Base-by-base conservation (phyloP, 192 early-diverging fungal species). In the Coemansia sp. region DNA sequence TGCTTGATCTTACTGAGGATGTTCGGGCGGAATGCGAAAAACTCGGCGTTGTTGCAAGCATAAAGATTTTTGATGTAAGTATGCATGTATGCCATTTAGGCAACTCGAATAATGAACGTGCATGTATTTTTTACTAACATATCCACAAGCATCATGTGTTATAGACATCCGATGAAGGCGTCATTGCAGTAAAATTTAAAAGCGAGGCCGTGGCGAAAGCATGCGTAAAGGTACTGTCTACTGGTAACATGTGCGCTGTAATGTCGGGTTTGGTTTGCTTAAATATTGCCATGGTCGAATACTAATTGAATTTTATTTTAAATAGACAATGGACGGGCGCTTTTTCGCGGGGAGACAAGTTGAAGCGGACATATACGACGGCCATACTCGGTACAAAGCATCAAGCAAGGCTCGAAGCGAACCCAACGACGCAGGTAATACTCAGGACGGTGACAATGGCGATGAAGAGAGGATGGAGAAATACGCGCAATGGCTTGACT, bases 1-100 rank as follows among this genome's bases (percentile, higher is more conserved):
- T 98, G 31, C 72, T 99, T 19, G 97, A 99, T 38, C 76, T 99
- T 58, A 91, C 95, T 48, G 89, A 96, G 40, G 97, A 99, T 66
- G 89, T 99, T 14, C 87, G 97, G 4, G 81, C 84, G 22, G 97
- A 99, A 61, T 95, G 94, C 67, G 94, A 96, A 64, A 93, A 91
- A 57, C 65, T 96, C 11, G 97, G 97, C 14, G 88, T 91, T 52
- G 94, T 97, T 3, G 95, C 95, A 20, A 97, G 94, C 65, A 91
- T 99, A 6, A 87, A 93, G 40, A 72, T 99, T 13, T 97, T 92
- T 67, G 97, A 99, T 78, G 92, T 93, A 87, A 79, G 88, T 48
- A 48, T 25, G 45, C 20, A 10, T n/a, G n/a, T 23, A 48, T 25
- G 22, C 45, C 10, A 25, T 15, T 9, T 48, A 19, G 1, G 19